Evolutionary conservation across 768 basidiomycete species (phyloP).

Genomic region (Tubosaeta brunneosetosa): DNA sequence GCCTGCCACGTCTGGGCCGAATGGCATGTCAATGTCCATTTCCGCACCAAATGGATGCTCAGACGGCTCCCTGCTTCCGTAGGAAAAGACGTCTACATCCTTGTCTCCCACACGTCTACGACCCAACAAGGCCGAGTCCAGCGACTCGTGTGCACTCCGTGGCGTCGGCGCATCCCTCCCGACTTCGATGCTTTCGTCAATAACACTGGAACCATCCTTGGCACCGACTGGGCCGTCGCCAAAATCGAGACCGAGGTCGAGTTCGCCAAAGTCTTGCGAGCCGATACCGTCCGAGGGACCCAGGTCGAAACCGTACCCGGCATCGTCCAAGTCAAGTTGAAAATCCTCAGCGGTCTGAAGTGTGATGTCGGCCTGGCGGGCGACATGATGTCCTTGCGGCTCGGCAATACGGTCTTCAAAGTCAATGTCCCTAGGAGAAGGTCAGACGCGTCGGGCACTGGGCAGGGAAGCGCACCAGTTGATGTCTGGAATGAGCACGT

Average conservation of each 20-base stretch:
- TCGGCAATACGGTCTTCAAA: conserved; percentile 62
- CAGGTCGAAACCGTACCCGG: conserved; percentile 67
- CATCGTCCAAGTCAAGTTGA: conserved; percentile 55
- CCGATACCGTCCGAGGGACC: conserved; percentile 80
- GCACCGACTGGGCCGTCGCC: conserved; percentile 50
- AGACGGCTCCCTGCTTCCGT: conserved; percentile 57
- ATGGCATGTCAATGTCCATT: conserved; percentile 46
- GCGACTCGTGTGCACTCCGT: conserved; percentile 46
- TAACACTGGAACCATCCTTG: conserved; percentile 45
- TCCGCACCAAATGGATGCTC: conserved; percentile 62
- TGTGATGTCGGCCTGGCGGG: conserved; percentile 83
- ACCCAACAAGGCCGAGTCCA: conserved; percentile 59
- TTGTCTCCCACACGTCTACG: conserved; percentile 40
- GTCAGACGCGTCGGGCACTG: conserved; percentile 6
- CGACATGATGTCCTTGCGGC: conserved; percentile 74
- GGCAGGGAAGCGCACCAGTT: conserved; percentile 54
- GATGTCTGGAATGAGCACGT: conserved; percentile 72
- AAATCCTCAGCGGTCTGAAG: conserved; percentile 75
- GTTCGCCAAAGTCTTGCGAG: conserved; percentile 70
- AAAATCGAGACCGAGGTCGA: conserved; percentile 76
- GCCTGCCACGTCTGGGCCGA: conserved; percentile 45
- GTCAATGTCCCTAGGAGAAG: conserved; percentile 62
- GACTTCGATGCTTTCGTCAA: conserved; percentile 59
- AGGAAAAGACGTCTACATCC: conserved; percentile 63
- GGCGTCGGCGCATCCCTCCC: conserved; percentile 64